phyloP scores from a whole-genome alignment of 805 yeast genomes.

The Candida verbasci region DNA sequence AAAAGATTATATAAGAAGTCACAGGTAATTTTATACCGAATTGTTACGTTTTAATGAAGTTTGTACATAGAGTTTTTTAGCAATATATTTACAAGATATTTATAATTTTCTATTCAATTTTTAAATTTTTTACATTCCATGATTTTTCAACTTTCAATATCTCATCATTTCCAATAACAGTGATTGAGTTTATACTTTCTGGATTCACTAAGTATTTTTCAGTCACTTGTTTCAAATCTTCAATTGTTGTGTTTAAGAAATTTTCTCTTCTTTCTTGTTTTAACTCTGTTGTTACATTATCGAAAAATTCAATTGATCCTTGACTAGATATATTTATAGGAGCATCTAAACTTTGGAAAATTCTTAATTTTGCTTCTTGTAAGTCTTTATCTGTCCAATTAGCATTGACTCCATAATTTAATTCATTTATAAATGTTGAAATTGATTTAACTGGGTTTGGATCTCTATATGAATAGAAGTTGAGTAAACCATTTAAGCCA shows the following conservation, averaged over 20 bases:
- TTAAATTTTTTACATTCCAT: constrained; percentile 14
- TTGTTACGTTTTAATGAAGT: not conserved
- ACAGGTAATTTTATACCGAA: constrained; percentile 6
- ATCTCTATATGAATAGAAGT: constrained; percentile 89
- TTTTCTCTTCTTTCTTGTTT: constrained; percentile 75
- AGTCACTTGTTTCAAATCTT: constrained; percentile 63
- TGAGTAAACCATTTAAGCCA: constrained; percentile 74
- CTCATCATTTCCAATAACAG: constrained; percentile 45
- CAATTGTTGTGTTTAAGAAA: constrained; percentile 59
- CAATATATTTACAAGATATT: not conserved
- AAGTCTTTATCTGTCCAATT: constrained; percentile 62
- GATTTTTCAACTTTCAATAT: constrained; percentile 16
- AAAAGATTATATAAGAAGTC: constrained; percentile 30
- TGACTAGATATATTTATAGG: constrained; percentile 80
- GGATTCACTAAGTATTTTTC: constrained; percentile 52
- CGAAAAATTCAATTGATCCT: constrained; percentile 61
- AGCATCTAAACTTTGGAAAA: constrained; percentile 89
- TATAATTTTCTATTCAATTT: constrained; percentile 1
- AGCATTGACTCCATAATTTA: constrained; percentile 38
- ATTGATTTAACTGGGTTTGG: constrained; percentile 78
- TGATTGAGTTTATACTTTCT: constrained; percentile 18
- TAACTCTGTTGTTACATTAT: constrained; percentile 73
- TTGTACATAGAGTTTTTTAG: constrained; percentile 4
- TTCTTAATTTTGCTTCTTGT: constrained; percentile 84
- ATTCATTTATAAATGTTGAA: constrained; percentile 51